Evolutionary conservation across 2,329 filamentous ascomycete species (phyloP), one percentile per base, ranked within the genome.

Genomic region (Xylariaceae sp.): DNA sequence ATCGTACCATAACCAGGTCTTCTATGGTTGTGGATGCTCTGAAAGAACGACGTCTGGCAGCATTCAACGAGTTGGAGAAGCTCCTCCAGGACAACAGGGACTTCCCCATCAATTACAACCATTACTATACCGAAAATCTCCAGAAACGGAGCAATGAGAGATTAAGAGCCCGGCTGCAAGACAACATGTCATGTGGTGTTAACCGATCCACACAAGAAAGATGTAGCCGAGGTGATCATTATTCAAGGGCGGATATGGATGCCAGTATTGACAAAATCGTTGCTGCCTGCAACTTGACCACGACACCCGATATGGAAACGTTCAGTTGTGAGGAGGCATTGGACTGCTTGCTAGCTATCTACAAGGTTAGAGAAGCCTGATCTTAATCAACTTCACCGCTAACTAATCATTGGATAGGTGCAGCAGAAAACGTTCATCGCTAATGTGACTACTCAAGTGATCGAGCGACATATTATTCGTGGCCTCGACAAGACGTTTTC

Each of bases 61-160:
- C 61, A 20, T 19, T 49, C 20, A 12, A 59, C 3, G 71, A 75
- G 52, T 60, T 75, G 3, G 49, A 57, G 2, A 52, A 51, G 6
- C 29, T 75, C 2, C 53, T 69, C 23, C 52, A 65, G 9, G 73
- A 76, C 50, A 40, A 63, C 5, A 60, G 55, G 18, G 54, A 50
- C 2, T 69, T 67, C 48, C 69, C 71, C 0, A 69, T 74, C 5
- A 75, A 72, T 9, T 75, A 75, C 46, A 74, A 75, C 40, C 70
- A 74, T 37, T 71, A 72, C 42, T 75, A 69, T 42, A 71, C 69
- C 0, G 66, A 74, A 5, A 72, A 59, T 0, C 57, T 75, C 10
- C 44, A 57, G 0, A 68, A 67, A 26, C 23, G 23, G 23, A 26
- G 9, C 23, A 4, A 26, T 4, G 23, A 26, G 23, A 26, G 23